phyloP scores from a whole-genome alignment of 371 early-diverging fungal species.

The Fennellomyces sp. region DNA sequence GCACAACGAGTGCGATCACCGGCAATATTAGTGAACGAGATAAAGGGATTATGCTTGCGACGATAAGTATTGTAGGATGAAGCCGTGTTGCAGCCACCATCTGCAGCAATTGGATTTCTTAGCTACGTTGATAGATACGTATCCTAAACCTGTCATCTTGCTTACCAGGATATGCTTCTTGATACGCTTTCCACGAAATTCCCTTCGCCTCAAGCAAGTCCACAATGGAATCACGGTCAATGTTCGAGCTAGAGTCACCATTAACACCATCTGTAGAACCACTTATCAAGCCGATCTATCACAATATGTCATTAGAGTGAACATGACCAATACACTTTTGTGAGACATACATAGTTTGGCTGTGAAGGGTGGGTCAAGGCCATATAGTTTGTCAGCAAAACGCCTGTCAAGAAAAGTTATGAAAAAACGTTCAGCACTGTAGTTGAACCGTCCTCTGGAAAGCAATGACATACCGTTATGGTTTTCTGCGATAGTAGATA shows the following conservation, averaged over 20 bases:
- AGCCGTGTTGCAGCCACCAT: slow-evolving; percentile 27
- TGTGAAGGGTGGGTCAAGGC: slow-evolving; percentile 39
- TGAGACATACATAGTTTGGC: slow-evolving; percentile 30
- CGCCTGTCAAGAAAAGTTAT: slow-evolving; percentile 7
- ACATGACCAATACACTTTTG: background rate
- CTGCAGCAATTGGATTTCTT: background rate
- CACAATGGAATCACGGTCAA: slow-evolving; percentile 46
- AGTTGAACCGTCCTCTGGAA: background rate
- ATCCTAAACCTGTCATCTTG: background rate
- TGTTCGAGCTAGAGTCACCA: slow-evolving; percentile 24
- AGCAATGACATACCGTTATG: slow-evolving; percentile 18
- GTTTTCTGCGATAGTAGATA: slow-evolving; percentile 25
- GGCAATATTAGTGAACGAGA: slow-evolving; percentile 49
- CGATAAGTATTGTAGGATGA: slow-evolving; percentile 28
- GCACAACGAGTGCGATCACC: slow-evolving; percentile 48
- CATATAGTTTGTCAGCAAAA: slow-evolving; percentile 45
- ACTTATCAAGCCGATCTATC: slow-evolving; percentile 30
- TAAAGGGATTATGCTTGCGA: slow-evolving; percentile 70
- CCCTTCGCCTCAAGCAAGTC: slow-evolving; percentile 61
- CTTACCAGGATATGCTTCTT: slow-evolving; percentile 48
- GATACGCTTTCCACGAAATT: slow-evolving; percentile 64
- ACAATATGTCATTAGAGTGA: background rate
- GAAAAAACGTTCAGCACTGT: background rate
- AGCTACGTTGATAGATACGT: background rate
- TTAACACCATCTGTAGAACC: slow-evolving; percentile 38